Conservation (phyloP, 176 grass and related monocot genomes). For the Elaeis guineensis region DNA sequence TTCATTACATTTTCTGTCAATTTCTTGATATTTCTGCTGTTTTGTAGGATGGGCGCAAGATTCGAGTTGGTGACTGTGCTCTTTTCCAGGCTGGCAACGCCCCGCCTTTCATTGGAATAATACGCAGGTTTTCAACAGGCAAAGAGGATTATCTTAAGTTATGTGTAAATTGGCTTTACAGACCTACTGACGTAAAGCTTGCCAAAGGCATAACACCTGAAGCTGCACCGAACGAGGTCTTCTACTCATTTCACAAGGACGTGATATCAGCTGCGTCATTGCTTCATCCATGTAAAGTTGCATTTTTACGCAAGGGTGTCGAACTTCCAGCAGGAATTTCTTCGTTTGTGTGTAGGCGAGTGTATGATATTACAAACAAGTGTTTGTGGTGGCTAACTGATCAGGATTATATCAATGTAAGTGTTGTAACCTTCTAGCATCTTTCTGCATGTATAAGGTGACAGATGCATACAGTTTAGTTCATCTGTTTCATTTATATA, state of each 20-base stretch:
- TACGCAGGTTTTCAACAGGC: slow-evolving; percentile 44
- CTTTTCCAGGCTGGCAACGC: slow-evolving; percentile 61
- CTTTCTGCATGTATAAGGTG: too few relatives aligned
- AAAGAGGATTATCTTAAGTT: slow-evolving; percentile 52
- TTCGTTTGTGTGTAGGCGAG: slow-evolving; percentile 69
- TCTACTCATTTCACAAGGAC: slow-evolving; percentile 90
- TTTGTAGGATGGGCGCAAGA: slow-evolving; percentile 72
- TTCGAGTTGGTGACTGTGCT: slow-evolving; percentile 69
- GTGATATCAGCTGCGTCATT: slow-evolving; percentile 65
- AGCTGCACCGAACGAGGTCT: slow-evolving; percentile 68
- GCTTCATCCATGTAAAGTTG: slow-evolving; percentile 87
- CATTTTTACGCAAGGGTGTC: slow-evolving; percentile 69
- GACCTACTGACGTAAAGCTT: slow-evolving; percentile 65
- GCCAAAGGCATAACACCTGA: slow-evolving; percentile 50
- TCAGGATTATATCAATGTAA: slow-evolving; percentile 89
- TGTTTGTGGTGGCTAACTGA: slow-evolving; percentile 96
- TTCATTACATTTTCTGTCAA: too few relatives aligned
- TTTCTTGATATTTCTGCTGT: neutral
- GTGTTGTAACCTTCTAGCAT: neutral
- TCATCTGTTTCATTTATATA: neutral
- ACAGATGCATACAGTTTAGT: too few relatives aligned
- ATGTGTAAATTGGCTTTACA: slow-evolving; percentile 79
- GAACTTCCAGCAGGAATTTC: slow-evolving; percentile 61
- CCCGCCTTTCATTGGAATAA: slow-evolving; percentile 82
- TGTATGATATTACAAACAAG: slow-evolving; percentile 86